Evolutionary conservation across 257 asterid genomes (phyloP), one percentile per base, ranked within the genome.

Genomic region (Hygrophila difformis): DNA sequence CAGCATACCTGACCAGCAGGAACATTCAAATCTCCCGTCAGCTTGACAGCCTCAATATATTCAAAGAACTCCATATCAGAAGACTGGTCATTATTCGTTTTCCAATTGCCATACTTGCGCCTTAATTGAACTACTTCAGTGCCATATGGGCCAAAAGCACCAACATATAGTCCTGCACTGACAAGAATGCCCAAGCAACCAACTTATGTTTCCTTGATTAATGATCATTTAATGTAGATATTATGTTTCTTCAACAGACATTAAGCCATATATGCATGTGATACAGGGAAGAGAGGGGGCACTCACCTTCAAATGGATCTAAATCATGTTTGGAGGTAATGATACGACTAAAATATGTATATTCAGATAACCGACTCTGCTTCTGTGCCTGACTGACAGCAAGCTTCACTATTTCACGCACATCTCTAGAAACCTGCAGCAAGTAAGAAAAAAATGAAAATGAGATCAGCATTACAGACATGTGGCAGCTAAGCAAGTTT

Each of bases 61-160:
- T 85, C 98, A 54, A 82, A 89, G 78, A 89, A 89, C 72, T 82
- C 94, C 56, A 80, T 55, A 57, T 82, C 87, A 38, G 82, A 68
- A 53, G 96, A 72, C 31, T 68, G 75, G 10, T 65, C 75, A 51
- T 46, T 65, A 48, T 57, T 66, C 44, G 48, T 60, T 42, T 76
- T 75, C 98, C 98, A 89, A 64, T 78, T 89, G 18, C 98, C 98
- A 62, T 77, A 82, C 65, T 79, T 89, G 55, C 96, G 96, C 70
- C 76, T 82, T 53, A 89, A 63, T 36, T 89, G 96, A 58, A 89
- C 96, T 10, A 89, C 77, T 66, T 89, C 96, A 53, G 94, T 67
- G 23, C 98, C 96, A 41, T 85, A 89, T 50, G 98, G 98, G 55
- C 94, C 98, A 68, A 89, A 89, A 36, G 96, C 93, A 69, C 98